Evolutionary conservation across 306 rosid genomes (phyloP), one percentile per base, ranked within the genome.

Genomic region (Comarum palustre): DNA sequence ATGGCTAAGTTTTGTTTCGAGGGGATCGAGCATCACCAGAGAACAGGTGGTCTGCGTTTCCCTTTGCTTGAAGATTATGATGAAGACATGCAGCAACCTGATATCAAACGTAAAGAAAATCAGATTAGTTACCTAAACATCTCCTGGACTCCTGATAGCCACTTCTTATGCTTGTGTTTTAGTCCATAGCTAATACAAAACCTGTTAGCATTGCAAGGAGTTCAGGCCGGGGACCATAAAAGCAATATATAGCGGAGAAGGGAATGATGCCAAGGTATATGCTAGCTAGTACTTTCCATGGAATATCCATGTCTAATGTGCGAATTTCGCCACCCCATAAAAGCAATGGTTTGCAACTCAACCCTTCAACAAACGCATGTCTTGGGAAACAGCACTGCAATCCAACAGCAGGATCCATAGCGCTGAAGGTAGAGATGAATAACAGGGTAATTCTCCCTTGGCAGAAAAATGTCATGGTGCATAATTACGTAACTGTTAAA

Each of bases 401-500:
- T 38, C 2, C 15, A 39, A 39, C 24, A 64, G 34, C 24, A 64
- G 34, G 17, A 17, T 6, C 10, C 60, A 48, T 48, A 70, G 4
- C 48, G 39, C 58, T 47, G 39, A 55, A 46, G 87, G 87, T 84
- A 86, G 84, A 72, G 83, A 77, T 72, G 89, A 88, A 86, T 90
- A 80, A 84, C 85, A 85, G 96, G 7, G 92, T 84, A 83, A 82
- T 78, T 66, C 90, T 90, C 87, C 80, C 63, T 79, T 85, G 96
- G 94, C 92, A 90, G 74, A 77, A 51, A 65, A 66, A 66, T 70
- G 9, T 79, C 71, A 48, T 72, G 41, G 51, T 78, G 69, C 88
- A 50, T 68, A n/a, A n/a, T 32, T 46, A 46, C n/a, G 52, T 41
- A 20, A n/a, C 31, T 47, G 45, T 62, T 11, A 62, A 27, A 19